Evolutionary conservation across 257 asterid species (phyloP).

Genomic region (Parsonsia alboflavescens): DNA sequence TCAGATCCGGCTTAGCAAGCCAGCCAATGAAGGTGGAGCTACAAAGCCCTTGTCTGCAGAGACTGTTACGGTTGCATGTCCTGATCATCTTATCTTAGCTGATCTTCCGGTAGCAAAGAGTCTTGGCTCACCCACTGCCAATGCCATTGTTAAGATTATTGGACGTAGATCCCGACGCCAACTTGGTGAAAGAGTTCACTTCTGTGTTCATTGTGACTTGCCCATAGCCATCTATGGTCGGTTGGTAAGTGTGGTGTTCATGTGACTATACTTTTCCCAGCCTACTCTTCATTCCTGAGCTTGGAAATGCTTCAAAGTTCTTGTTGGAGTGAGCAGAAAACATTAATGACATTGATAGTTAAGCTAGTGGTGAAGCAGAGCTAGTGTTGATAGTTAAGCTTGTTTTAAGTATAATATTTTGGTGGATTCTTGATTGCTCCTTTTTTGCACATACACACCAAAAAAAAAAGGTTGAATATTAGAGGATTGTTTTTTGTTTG

Average conservation of each 20-base stretch:
- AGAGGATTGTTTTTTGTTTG: neutral
- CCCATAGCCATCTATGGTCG: slow-evolving; percentile 97
- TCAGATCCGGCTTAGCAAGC: slow-evolving; percentile 94
- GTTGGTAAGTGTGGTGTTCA: slow-evolving; percentile 42
- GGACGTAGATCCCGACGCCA: slow-evolving; percentile 96
- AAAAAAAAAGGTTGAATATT: neutral
- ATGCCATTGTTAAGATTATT: slow-evolving; percentile 54
- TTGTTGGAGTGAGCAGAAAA: neutral
- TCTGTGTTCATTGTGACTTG: slow-evolving; percentile 80
- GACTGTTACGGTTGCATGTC: slow-evolving; percentile 87
- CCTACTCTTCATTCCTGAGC: neutral
- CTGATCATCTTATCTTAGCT: slow-evolving; percentile 88
- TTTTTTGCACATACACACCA: neutral
- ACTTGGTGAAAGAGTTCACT: slow-evolving; percentile 92
- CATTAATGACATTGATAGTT: neutral
- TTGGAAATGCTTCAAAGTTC: neutral
- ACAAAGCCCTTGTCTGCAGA: slow-evolving; percentile 56
- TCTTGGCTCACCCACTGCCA: slow-evolving; percentile 55
- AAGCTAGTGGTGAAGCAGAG: neutral
- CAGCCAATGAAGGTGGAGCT: slow-evolving; percentile 59
- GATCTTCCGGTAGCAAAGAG: slow-evolving; percentile 97
- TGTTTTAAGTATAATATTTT: neutral
- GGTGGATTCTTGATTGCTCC: neutral
- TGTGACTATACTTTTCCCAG: neutral
- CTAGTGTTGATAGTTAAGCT: neutral